Base-by-base conservation (phyloP, 1,284 basidiomycete species). In the Microbotryum intermedium region DNA sequence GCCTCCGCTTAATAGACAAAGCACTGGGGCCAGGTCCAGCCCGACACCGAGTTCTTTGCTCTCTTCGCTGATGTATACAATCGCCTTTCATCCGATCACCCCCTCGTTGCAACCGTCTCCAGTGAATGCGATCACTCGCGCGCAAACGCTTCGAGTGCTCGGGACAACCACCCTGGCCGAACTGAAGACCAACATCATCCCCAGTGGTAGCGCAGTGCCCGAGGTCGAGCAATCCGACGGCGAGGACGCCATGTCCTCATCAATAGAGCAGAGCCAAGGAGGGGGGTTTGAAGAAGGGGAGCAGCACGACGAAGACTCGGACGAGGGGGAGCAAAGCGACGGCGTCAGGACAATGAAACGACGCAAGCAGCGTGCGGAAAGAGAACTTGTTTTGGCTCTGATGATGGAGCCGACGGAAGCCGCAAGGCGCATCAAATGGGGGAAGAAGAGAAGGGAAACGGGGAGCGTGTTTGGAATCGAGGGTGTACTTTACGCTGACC, bases 131-230 rank as follows among this genome's bases (percentile, higher is more conserved):
- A n/a, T 34, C 7, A 29, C n/a, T 20, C 30, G 25, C 20, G 34
- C n/a, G 7, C 55, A 56, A 29, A 43, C 48, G 21, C 21, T 56
- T 18, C 30, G 43, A 2, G 8, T 54, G 21, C 53, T 59, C 26
- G 65, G 54, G 1, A 46, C 55, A 11, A 60, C 53, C 21, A 64
- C 65, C 23, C 46, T 64, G n/a, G 48, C 47, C 7, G 53, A 63
- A n/a, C 25, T 66, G 2, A 43, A 54, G 18, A 28, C 42, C 9
- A 53, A 55, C 21, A 10, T 64, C 16, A 47, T 42, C 13, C 42
- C 48, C 13, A 59, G 51, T 2, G 55, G 60, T 18, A 59, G 61
- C 23, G 45, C 26, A 28, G 48, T 66, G n/a, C 62, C 62, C 0
- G n/a, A n/a, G 10, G 53, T 49, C 25, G 23, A 34, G 20, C 29